These are phyloP conservation scores for Collybia sordida DNA, from an alignment of 768 basidiomycete species.

Conservation along the genomic window DNA sequence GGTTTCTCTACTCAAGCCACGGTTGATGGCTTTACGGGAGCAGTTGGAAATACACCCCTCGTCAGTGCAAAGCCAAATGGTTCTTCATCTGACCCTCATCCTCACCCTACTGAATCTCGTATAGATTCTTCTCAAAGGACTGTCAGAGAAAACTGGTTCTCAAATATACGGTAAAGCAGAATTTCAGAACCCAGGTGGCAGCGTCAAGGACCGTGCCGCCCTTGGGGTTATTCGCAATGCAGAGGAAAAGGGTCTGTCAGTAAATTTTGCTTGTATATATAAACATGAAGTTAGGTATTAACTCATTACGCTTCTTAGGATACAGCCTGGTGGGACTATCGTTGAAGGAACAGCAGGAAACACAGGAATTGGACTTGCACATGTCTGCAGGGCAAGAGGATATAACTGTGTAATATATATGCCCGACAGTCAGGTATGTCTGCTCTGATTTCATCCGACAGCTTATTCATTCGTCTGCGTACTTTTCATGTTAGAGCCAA, in stretches of 20 bases:
- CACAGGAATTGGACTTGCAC: slow-evolving; percentile 94
- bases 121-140: slow-evolving; percentile 78
- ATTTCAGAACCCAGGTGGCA: slow-evolving; percentile 97
- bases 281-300: too few species aligned
- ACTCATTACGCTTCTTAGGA: slow-evolving; percentile 33
- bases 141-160: slow-evolving; percentile 82
- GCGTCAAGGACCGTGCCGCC: slow-evolving; percentile 97
- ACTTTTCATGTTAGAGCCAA: slow-evolving; percentile 63
- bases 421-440: slow-evolving; percentile 82
- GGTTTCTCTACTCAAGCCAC: slow-evolving; percentile 38
- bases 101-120: background rate
- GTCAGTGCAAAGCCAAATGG: slow-evolving; percentile 41
- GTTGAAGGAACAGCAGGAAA: slow-evolving; percentile 99
- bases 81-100: background rate
- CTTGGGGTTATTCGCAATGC: slow-evolving; percentile 86
- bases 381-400: slow-evolving; percentile 89
- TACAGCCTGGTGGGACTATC: slow-evolving; percentile 92
- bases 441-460: background rate
- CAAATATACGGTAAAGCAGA: slow-evolving; percentile 95
- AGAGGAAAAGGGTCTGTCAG: slow-evolving; percentile 79
- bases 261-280: slow-evolving; percentile 8
- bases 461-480: too few species aligned
- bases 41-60: slow-evolving; percentile 92
- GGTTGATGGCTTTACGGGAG: slow-evolving; percentile 80
- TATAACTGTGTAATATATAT: slow-evolving; percentile 99